These are phyloP conservation scores for Wickerhamiella galacta DNA, from an alignment of 805 yeast genomes.

Conservation along the genomic window DNA sequence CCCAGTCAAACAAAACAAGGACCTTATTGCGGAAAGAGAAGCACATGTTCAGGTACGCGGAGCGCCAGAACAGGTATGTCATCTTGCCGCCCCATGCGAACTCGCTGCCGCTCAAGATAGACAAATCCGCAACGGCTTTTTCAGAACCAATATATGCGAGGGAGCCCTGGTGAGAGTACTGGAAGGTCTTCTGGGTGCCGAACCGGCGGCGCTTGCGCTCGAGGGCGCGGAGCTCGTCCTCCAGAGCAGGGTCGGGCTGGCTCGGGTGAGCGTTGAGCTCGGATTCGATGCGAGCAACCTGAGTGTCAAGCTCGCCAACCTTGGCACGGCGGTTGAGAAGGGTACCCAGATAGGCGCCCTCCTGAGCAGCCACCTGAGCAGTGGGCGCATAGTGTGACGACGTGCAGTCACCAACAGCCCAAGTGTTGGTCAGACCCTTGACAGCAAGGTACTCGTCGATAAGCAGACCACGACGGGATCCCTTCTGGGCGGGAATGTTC, in stretches of 20 bases:
- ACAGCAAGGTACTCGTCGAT: conserved; percentile 70
- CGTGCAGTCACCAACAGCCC: conserved; percentile 90
- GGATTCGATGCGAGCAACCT: conserved; percentile 26
- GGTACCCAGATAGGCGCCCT: conserved; percentile 66
- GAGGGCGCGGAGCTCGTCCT: conserved; percentile 10
- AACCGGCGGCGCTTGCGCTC: conserved; percentile 23
- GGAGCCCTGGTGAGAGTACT: conserved; percentile 80
- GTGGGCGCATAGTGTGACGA: conserved; percentile 82
- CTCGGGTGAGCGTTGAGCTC: conserved; percentile 9
- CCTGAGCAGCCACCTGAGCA: conserved; percentile 94
- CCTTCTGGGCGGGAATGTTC: conserved; percentile 42
- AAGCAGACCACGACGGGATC: conserved; percentile 79
- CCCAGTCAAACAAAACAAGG: conserved; percentile 77
- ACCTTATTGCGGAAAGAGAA: conserved; percentile 77
- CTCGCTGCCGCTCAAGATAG: conserved; percentile 47
- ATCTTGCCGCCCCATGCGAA: conserved; percentile 69
- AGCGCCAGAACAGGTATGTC: conserved; percentile 88
- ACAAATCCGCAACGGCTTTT: conserved; percentile 83
- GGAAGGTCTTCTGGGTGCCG: conserved; percentile 35
- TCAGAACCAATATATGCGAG: conserved; percentile 85
- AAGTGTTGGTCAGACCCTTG: conserved; percentile 68
- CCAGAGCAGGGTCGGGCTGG: conserved; percentile 5
- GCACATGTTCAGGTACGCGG: conserved; percentile 86
- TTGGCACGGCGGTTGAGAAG: conserved; percentile 40
- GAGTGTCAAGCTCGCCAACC: conserved; percentile 21